Conservation (phyloP, 106 monocot genomes). For the Cymbidium sinense region DNA sequence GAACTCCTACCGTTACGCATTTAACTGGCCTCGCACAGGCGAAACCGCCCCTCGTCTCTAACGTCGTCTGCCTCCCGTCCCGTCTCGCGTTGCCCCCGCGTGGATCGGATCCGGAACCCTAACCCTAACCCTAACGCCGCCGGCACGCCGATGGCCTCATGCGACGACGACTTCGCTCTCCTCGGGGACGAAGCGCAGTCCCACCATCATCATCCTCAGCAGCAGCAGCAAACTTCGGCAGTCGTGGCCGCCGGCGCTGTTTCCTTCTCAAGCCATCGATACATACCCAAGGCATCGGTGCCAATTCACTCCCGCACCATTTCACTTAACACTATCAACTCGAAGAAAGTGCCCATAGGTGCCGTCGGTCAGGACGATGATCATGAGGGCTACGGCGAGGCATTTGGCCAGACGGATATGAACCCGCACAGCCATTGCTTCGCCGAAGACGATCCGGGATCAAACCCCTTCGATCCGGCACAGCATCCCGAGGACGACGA, state of each 20-base stretch:
- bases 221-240: conserved; percentile 15
- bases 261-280: conserved; percentile 15
- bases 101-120: conserved; percentile 26
- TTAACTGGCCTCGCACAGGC: background rate
- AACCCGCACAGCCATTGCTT: conserved; percentile 18
- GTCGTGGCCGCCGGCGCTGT: background rate
- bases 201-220: conserved; percentile 16
- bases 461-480: conserved; percentile 6
- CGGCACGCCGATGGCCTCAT: conserved; percentile 40
- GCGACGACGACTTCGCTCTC: conserved; percentile 70
- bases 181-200: conserved; percentile 48
- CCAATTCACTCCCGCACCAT: conserved; percentile 10
- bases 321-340: conserved; percentile 10
- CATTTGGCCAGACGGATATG: conserved; percentile 30
- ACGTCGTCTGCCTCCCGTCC: conserved; percentile 57
- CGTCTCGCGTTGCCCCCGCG: conserved; percentile 21
- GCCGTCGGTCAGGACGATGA: conserved; percentile 10
- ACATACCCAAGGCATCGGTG: conserved; percentile 2
- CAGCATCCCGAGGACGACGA: conserved; percentile 9
- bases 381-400: conserved; percentile 28
- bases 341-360: conserved; percentile 7
- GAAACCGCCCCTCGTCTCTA: conserved; percentile 13
- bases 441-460: conserved; percentile 15
- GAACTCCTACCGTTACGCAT: conserved; percentile 13
- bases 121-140: conserved; percentile 67